phyloP scores from a whole-genome alignment of 257 asterid genomes.

The Parsonsia alboflavescens region DNA sequence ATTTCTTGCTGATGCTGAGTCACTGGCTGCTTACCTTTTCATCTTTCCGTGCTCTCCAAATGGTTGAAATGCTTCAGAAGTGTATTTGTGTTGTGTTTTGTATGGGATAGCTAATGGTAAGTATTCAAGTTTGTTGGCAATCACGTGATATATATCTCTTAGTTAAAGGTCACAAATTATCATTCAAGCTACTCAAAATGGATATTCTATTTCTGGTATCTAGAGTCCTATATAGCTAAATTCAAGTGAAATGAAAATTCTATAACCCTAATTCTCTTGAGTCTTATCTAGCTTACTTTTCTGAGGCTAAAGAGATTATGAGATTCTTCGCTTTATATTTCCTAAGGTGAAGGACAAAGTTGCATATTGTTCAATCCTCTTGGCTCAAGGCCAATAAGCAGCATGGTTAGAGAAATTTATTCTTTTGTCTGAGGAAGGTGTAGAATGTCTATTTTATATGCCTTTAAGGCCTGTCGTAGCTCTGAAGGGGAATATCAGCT shows the following conservation, averaged over 20 bases:
- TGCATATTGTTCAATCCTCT: neutral
- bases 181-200: neutral
- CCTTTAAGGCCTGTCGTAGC: too few relatives aligned
- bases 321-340: neutral
- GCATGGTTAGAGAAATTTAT: neutral
- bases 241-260: neutral
- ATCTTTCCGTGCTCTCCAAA: neutral
- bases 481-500: too few relatives aligned
- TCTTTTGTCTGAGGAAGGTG: too few relatives aligned
- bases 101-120: neutral
- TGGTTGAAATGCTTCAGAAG: neutral
- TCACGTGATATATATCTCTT: neutral
- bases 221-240: neutral
- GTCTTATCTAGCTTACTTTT: neutral
- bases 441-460: too few relatives aligned
- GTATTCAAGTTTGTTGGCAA: neutral
- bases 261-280: neutral
- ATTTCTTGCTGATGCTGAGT: neutral
- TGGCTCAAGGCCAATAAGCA: neutral
- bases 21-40: neutral
- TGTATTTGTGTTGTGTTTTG: neutral
- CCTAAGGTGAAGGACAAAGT: neutral
- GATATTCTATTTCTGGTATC: neutral
- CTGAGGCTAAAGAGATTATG: neutral
- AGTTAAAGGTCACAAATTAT: neutral